Conservation (phyloP, 306 rosid species). For the Castanospermum australe region DNA sequence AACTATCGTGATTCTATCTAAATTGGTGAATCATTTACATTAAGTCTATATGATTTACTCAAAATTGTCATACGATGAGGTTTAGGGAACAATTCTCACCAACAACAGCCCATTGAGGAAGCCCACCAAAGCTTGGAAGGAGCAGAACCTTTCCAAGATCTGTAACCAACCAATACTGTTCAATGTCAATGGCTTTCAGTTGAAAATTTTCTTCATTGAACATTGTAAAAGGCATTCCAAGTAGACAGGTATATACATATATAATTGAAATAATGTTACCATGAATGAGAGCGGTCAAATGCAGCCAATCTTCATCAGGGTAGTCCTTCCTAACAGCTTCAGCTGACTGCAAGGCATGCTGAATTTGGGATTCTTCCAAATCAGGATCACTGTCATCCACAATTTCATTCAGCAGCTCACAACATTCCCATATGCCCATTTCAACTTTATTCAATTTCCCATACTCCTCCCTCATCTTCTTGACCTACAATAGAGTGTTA, state of each 20-base stretch:
- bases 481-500: constrained; percentile 26
- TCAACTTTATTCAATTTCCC: constrained; percentile 48
- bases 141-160: constrained; percentile 70
- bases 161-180: constrained; percentile 8
- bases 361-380: constrained; percentile 71
- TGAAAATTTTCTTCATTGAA: neutral
- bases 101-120: constrained; percentile 73
- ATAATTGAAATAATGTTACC: constrained; percentile 21
- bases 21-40: too few relatives aligned
- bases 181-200: neutral
- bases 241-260: too few relatives aligned
- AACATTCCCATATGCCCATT: constrained; percentile 79
- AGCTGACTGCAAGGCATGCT: constrained; percentile 61
- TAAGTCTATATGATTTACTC: too few relatives aligned
- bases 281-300: constrained; percentile 71
- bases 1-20: too few relatives aligned
- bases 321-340: constrained; percentile 63
- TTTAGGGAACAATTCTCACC: constrained; percentile 29
- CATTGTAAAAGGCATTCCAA: neutral
- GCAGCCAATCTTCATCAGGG: constrained; percentile 65
- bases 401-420: constrained; percentile 57
- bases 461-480: constrained; percentile 53
- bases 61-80: neutral
- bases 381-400: constrained; percentile 72
- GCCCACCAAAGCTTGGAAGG: constrained; percentile 55